phyloP scores from a whole-genome alignment of 192 early-diverging fungal species.

The Rhizophagus clarus region DNA sequence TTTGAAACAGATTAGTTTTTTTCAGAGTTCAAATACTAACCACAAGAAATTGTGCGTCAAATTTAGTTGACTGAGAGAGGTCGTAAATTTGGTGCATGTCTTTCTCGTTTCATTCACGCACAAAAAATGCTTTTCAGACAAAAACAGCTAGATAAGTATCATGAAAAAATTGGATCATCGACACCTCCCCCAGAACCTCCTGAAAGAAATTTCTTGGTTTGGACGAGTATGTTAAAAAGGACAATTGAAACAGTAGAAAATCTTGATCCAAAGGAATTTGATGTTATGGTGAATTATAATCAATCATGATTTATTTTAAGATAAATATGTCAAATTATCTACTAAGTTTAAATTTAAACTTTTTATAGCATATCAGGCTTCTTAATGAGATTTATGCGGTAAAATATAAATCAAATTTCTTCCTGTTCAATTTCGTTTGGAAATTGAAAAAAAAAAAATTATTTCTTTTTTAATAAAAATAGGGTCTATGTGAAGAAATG shows the following conservation, averaged over 20 bases:
- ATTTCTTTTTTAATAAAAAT: not conserved
- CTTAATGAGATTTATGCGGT: conserved; percentile 97
- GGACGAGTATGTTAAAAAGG: conserved; percentile 88
- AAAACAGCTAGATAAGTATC: conserved; percentile 38
- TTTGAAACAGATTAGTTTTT: not conserved
- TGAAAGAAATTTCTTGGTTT: conserved; percentile 56
- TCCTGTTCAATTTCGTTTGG: not conserved
- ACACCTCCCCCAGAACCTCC: conserved; percentile 17
- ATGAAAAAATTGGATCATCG: not conserved
- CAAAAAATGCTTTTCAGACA: conserved; percentile 55
- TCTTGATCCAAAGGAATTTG: conserved; percentile 79
- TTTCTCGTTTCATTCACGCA: conserved; percentile 74
- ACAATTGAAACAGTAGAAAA: conserved; percentile 82
- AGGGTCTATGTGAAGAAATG: conserved; percentile 67
- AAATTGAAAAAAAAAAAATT: not conserved
- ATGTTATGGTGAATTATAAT: conserved; percentile 59
- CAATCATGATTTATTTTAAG: conserved; percentile 14
- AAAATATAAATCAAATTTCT: conserved; percentile 18
- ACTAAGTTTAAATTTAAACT: not conserved
- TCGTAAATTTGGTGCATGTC: conserved; percentile 68
- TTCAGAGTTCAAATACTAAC: not conserved
- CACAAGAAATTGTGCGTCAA: conserved; percentile 55
- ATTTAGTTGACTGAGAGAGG: conserved; percentile 76
- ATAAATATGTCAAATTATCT: not conserved
- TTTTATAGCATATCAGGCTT: conserved; percentile 63